Percentiles rank a stretch among this genome's conserved stretches.
phyloP scores from a whole-genome alignment of 2,329 filamentous ascomycete genomes.

The Ampelomyces quisqualis region DNA sequence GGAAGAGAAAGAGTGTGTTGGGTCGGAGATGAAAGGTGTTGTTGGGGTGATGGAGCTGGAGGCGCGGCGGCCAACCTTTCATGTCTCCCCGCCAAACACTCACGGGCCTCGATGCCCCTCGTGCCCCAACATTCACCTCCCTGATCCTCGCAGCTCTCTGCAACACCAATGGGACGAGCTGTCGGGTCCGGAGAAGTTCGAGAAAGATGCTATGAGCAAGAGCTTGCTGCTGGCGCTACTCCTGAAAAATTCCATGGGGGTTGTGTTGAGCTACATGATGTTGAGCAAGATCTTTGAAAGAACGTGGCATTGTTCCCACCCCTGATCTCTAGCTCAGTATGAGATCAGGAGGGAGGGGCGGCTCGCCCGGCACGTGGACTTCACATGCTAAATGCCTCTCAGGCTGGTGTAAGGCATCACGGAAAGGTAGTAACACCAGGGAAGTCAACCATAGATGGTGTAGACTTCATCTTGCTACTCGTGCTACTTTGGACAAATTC shows the following conservation, averaged over 20 bases:
- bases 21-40: conserved; percentile 2
- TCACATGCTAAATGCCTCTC: not conserved
- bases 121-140: conserved; percentile 8
- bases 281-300: not conserved
- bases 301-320: not conserved
- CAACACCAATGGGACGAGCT: conserved; percentile 3
- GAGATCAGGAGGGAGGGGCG: not conserved
- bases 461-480: not conserved
- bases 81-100: conserved; percentile 4
- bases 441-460: not conserved
- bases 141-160: not conserved
- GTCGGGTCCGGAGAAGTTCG: conserved; percentile 9
- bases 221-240: conserved; percentile 1
- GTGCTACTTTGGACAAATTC: not conserved
- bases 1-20: not conserved
- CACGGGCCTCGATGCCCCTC: not conserved
- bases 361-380: not conserved
- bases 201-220: conserved; percentile 3
- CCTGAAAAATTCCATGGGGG: not conserved
- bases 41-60: conserved; percentile 10
- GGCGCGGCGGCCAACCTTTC: conserved; percentile 4
- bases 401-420: not conserved
- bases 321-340: not conserved
- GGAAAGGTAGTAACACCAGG: not conserved
- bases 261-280: not conserved